phyloP scores from a whole-genome alignment of 192 early-diverging fungal species.

The Umbelopsis ramanniana region DNA sequence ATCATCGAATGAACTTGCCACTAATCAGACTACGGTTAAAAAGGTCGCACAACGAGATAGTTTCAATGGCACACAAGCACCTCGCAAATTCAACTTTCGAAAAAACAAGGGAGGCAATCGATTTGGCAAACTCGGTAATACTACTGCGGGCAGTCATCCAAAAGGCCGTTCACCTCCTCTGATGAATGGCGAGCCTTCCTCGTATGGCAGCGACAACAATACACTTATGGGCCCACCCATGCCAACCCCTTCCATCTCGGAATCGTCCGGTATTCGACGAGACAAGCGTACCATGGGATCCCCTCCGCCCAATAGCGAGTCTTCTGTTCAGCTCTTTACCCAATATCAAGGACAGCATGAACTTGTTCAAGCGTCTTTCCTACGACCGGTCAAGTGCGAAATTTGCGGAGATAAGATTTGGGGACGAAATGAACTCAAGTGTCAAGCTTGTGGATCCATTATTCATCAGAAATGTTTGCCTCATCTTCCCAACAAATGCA shows the following conservation, averaged over 20 bases:
- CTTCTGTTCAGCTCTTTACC: neutral
- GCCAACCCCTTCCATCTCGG: neutral
- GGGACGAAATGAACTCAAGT: constrained; percentile 50
- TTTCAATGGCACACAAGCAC: constrained; percentile 40
- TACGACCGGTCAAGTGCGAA: constrained; percentile 50
- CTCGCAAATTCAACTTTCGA: constrained; percentile 61
- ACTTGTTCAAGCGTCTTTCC: constrained; percentile 36
- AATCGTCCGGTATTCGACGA: constrained; percentile 4
- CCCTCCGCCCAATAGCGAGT: neutral
- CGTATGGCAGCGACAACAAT: neutral
- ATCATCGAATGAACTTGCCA: neutral
- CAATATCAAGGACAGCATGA: constrained; percentile 27
- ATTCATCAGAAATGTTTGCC: constrained; percentile 50
- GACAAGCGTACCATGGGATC: neutral
- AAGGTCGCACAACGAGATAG: constrained; percentile 45
- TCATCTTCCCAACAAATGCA: constrained; percentile 25
- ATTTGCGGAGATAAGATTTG: constrained; percentile 58
- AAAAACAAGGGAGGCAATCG: constrained; percentile 51
- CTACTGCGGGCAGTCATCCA: constrained; percentile 12
- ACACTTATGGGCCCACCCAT: neutral
- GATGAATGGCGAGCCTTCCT: constrained; percentile 7
- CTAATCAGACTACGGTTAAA: neutral
- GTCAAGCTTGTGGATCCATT: constrained; percentile 47
- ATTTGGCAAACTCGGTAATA: constrained; percentile 32
- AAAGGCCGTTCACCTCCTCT: constrained; percentile 40